These are phyloP conservation scores for Chlorella sp. DNA, from an alignment of 139 green algal genomes.

Conservation along the genomic window DNA sequence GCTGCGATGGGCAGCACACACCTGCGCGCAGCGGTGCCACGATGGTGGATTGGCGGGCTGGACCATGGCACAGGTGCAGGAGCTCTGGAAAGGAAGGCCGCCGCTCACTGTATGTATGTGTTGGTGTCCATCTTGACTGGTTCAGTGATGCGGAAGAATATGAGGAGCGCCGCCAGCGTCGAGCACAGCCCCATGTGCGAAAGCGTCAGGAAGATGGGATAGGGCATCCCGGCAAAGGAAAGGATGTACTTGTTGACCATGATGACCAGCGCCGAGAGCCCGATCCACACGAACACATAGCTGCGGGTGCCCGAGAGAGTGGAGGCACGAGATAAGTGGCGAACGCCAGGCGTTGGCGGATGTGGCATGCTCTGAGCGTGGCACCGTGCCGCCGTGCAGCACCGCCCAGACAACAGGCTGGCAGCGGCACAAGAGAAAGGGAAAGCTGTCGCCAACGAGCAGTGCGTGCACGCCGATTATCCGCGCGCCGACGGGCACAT, in stretches of 20 bases:
- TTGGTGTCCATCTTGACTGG: neutral
- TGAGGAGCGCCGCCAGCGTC: neutral
- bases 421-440: too few species aligned
- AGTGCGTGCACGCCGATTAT: too few species aligned
- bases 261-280: conserved; percentile 43
- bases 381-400: too few species aligned
- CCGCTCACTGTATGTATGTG: neutral
- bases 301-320: too few species aligned
- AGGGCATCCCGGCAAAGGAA: conserved; percentile 42
- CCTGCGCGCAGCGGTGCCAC: too few species aligned
- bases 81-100: neutral
- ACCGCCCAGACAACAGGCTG: too few species aligned
- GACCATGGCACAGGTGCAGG: neutral
- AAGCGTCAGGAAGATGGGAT: conserved; percentile 10
- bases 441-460: too few species aligned
- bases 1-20: conserved; percentile 83
- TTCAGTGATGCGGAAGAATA: neutral
- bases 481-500: too few species aligned
- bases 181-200: neutral
- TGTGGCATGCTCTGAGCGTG: too few species aligned
- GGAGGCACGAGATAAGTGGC: too few species aligned
- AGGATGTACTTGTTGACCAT: conserved; percentile 71
- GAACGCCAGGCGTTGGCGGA: too few species aligned
- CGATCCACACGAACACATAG: conserved; percentile 45
- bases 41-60: too few species aligned